phyloP scores from a whole-genome alignment of 179 eudicot genomes.

The Actinidia chinensis region DNA sequence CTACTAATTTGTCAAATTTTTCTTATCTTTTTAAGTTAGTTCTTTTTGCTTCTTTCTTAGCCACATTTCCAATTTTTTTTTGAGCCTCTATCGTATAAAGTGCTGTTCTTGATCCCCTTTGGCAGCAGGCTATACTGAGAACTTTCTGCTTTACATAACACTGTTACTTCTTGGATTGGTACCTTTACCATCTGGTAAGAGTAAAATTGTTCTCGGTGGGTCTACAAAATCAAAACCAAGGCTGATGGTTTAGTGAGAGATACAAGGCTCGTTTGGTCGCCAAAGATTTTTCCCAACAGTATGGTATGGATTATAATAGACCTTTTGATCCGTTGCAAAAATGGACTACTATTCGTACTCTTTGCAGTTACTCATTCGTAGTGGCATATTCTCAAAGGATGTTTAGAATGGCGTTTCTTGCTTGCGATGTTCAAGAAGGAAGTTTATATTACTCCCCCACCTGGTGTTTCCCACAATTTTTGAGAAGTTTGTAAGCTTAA shows the following conservation, averaged over 20 bases:
- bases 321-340: neutral
- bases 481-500: neutral
- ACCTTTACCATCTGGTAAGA: neutral
- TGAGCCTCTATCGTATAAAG: neutral
- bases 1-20: neutral
- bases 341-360: neutral
- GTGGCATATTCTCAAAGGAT: too few relatives aligned
- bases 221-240: neutral
- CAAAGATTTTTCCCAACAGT: neutral
- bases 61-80: neutral
- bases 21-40: too few relatives aligned
- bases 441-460: too few relatives aligned
- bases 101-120: neutral
- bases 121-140: neutral
- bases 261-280: neutral
- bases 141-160: neutral
- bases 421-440: too few relatives aligned
- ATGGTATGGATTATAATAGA: neutral
- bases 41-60: too few relatives aligned
- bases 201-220: conserved; percentile 1
- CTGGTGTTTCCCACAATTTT: too few relatives aligned
- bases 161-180: conserved; percentile 1
- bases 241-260: neutral
- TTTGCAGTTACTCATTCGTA: neutral
- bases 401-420: neutral